These are phyloP conservation scores for Globisporangium solare DNA, from an alignment of 352 stramenopile genomes.

Conservation along the genomic window DNA sequence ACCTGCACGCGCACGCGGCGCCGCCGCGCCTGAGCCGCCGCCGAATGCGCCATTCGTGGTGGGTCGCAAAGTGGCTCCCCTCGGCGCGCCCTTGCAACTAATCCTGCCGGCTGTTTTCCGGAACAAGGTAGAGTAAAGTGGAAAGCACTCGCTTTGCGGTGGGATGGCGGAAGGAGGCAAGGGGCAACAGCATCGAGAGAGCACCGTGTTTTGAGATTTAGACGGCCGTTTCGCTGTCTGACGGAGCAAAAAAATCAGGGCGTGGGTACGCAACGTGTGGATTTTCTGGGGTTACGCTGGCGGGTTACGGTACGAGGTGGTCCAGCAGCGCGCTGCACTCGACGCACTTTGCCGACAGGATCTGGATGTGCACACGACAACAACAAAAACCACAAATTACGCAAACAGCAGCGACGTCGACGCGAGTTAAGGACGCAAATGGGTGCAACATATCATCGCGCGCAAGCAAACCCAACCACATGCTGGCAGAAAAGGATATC, in stretches of 20 bases:
- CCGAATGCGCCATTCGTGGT: too few species aligned
- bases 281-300: background rate
- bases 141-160: too few species aligned
- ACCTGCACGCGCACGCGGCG: slow-evolving; percentile 10
- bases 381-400: too few species aligned
- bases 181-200: too few species aligned
- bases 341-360: slow-evolving; percentile 69
- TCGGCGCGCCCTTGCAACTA: too few species aligned
- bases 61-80: too few species aligned
- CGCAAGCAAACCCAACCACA: too few species aligned
- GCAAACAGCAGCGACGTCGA: background rate
- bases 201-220: too few species aligned
- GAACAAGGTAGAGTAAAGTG: too few species aligned
- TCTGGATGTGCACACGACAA: slow-evolving; percentile 47
- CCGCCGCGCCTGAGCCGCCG: background rate
- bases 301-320: slow-evolving; percentile 28
- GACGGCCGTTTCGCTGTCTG: too few species aligned
- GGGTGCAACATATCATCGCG: background rate
- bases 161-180: too few species aligned
- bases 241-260: slow-evolving; percentile 4
- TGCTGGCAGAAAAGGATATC: slow-evolving; percentile 43
- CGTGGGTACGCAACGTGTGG: background rate
- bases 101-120: too few species aligned
- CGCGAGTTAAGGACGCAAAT: slow-evolving; percentile 13
- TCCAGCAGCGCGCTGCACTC: slow-evolving; percentile 56